Conservation (phyloP, 441 rosid genomes). For the Geranium incanum region DNA sequence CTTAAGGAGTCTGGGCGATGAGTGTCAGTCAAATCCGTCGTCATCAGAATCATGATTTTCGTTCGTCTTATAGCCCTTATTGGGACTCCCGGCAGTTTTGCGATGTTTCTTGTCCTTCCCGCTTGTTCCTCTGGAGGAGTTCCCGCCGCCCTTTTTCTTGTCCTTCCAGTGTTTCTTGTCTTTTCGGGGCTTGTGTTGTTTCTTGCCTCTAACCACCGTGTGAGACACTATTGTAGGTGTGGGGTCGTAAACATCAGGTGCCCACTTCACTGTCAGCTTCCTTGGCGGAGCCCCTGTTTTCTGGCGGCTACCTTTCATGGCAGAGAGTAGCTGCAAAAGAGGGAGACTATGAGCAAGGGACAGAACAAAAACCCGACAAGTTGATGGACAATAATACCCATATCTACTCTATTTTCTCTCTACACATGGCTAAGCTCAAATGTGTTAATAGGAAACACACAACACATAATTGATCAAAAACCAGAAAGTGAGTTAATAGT, state of each 20-base stretch:
- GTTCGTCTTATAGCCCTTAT: conserved; percentile 21
- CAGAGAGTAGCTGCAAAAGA: conserved; percentile 42
- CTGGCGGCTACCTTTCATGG: conserved; percentile 74
- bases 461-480: no score
- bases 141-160: conserved; percentile 50
- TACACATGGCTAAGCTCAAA: no score
- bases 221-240: conserved; percentile 60
- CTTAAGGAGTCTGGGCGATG: background rate
- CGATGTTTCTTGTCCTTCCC: conserved; percentile 59
- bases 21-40: background rate
- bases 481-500: no score
- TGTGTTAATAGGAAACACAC: no score
- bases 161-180: conserved; percentile 57
- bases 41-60: conserved; percentile 14
- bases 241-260: conserved; percentile 90
- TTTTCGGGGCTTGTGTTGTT: conserved; percentile 50
- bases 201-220: conserved; percentile 38
- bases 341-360: conserved; percentile 19
- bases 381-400: background rate
- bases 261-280: conserved; percentile 66
- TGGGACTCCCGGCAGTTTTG: conserved; percentile 26
- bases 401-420: background rate
- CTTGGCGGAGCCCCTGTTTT: conserved; percentile 38
- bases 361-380: background rate
- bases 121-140: conserved; percentile 33